Evolutionary conservation across 1,284 basidiomycete genomes (phyloP).

Genomic region (Trametes hirsuta): DNA sequence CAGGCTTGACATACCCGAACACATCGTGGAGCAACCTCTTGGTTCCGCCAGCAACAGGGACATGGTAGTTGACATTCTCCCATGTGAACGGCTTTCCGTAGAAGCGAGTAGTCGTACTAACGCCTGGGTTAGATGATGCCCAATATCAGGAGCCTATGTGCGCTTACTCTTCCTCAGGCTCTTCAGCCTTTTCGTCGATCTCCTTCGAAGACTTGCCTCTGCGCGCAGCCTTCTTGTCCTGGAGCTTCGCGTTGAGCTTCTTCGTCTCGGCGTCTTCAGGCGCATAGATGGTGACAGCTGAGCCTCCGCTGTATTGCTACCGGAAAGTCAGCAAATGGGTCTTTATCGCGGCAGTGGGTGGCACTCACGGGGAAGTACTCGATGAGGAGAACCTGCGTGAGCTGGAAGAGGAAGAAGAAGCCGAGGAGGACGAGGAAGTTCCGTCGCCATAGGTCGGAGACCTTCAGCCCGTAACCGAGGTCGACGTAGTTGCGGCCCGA

Average conservation of each 20-base stretch:
- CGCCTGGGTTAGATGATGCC: no score
- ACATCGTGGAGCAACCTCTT: slow-evolving; percentile 81
- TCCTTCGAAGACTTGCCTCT: slow-evolving; percentile 34
- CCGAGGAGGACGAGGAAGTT: slow-evolving; percentile 60
- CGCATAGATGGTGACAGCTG: slow-evolving; percentile 66
- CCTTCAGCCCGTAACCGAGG: slow-evolving; percentile 54
- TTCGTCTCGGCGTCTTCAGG: slow-evolving; percentile 73
- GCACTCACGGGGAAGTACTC: slow-evolving; percentile 61
- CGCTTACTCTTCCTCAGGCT: slow-evolving; percentile 25
- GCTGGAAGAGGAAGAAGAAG: slow-evolving; percentile 71
- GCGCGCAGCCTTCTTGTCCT: slow-evolving; percentile 49
- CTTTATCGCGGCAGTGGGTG: no score
- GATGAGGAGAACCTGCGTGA: slow-evolving; percentile 61
- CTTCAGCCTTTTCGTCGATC: slow-evolving; percentile 36
- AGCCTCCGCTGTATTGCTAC: slow-evolving; percentile 52
- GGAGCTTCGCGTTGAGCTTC: slow-evolving; percentile 63
- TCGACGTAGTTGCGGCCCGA: slow-evolving; percentile 61
- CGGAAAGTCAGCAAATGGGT: neutral
- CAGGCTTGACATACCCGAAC: slow-evolving; percentile 85
- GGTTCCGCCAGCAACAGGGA: slow-evolving; percentile 72
- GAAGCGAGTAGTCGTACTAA: slow-evolving; percentile 16
- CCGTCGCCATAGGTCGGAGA: slow-evolving; percentile 61
- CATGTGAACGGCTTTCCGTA: slow-evolving; percentile 68
- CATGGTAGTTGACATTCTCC: slow-evolving; percentile 73
- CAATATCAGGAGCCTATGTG: neutral